Conservation (phyloP, 371 early-diverging fungal species). For the Rhizopus arrhizus region DNA sequence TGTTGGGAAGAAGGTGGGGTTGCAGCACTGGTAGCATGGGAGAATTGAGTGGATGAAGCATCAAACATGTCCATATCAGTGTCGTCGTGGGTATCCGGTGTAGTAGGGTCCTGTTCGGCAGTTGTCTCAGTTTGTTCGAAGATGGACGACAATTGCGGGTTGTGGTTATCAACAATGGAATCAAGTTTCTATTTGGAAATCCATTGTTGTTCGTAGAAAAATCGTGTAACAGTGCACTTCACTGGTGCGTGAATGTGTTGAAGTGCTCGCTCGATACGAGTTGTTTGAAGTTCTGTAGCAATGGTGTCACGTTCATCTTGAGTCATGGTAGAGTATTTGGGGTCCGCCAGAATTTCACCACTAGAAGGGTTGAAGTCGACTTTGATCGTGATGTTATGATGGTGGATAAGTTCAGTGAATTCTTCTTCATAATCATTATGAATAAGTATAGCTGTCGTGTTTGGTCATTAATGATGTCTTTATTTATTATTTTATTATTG, state of each 20-base stretch:
- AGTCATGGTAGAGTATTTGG: neutral
- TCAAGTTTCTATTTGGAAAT: neutral
- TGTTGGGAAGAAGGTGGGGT: no score
- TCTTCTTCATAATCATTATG: conserved; percentile 5
- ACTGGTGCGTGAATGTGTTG: conserved; percentile 1
- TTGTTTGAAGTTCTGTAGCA: neutral
- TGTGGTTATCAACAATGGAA: no score
- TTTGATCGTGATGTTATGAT: neutral
- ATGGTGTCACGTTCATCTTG: neutral
- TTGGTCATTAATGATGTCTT: no score
- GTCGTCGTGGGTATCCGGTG: no score
- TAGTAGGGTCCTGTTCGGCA: no score
- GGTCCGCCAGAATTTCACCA: conserved; percentile 1
- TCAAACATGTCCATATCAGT: no score
- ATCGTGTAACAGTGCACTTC: neutral
- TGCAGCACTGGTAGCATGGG: no score
- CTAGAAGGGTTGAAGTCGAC: conserved; percentile 4
- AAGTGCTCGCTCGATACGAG: neutral
- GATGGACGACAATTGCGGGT: no score
- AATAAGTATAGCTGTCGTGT: conserved; percentile 1
- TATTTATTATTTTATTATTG: no score
- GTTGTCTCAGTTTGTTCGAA: no score
- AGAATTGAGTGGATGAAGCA: no score
- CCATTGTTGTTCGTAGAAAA: neutral
- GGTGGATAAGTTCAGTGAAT: neutral